These are phyloP conservation scores for Mycena floridula DNA, from an alignment of 768 basidiomycete species.

Conservation along the genomic window DNA sequence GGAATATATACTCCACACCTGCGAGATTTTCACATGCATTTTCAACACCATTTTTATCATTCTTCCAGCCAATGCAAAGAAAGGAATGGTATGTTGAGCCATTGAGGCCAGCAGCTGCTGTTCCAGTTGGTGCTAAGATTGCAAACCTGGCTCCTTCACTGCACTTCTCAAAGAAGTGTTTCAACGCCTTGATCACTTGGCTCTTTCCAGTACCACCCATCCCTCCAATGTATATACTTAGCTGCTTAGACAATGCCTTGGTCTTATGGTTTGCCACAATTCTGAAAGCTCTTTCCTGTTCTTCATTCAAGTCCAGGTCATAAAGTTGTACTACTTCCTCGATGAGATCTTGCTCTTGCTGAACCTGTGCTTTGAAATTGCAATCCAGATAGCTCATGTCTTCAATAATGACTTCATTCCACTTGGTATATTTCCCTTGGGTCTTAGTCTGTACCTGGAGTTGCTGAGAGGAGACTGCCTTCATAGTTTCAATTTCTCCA, in stretches of 20 bases:
- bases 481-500: background rate
- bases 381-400: background rate
- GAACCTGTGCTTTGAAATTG: background rate
- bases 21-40: conserved; percentile 4
- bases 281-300: conserved; percentile 10
- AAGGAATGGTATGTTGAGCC: conserved; percentile 22
- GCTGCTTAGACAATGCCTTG: background rate
- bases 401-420: background rate
- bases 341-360: background rate
- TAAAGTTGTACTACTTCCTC: background rate
- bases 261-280: conserved; percentile 8
- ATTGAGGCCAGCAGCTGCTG: conserved; percentile 13
- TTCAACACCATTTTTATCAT: conserved; percentile 1
- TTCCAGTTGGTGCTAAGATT: conserved; percentile 12
- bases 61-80: conserved; percentile 10
- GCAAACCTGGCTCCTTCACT: conserved; percentile 4
- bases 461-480: background rate
- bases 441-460: background rate
- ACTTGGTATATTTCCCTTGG: background rate
- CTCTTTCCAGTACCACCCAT: background rate
- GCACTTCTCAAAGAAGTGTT: conserved; percentile 2
- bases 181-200: background rate
- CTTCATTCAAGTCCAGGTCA: conserved; percentile 3
- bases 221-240: conserved; percentile 10
- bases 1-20: conserved; percentile 29